Evolutionary conservation across 257 asterid species (phyloP).

Genomic region (Petunia secreta): DNA sequence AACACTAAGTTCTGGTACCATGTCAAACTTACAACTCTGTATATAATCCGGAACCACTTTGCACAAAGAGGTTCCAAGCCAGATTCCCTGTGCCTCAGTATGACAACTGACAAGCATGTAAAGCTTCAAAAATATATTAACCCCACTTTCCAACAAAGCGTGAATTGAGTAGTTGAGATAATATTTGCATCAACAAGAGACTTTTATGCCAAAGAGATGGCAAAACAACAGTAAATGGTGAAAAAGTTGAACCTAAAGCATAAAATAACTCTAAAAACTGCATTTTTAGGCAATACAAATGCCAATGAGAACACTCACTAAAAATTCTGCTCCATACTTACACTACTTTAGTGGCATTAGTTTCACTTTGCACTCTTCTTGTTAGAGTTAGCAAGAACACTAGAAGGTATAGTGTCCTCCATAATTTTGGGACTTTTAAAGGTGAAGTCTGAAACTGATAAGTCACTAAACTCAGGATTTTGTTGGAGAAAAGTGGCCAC

Average conservation of each 20-base stretch:
- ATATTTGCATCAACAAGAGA: background rate
- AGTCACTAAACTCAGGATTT: conserved; percentile 5
- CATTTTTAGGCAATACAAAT: background rate
- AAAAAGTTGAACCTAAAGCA: background rate
- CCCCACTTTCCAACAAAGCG: background rate
- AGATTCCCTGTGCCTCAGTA: background rate
- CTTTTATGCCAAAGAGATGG: background rate
- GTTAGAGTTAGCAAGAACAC: conserved; percentile 14
- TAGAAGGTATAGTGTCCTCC: conserved; percentile 26
- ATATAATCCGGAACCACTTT: background rate
- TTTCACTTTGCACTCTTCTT: background rate
- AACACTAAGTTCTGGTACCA: no score
- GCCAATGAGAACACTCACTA: background rate
- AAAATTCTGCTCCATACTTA: background rate
- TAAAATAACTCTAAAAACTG: background rate
- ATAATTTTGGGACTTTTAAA: conserved; percentile 28
- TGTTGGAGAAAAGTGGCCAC: conserved; percentile 24
- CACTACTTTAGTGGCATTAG: background rate
- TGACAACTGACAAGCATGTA: background rate
- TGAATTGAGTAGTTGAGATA: background rate
- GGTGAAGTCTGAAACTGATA: conserved; percentile 21
- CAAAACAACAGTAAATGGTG: background rate
- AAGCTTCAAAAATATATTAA: background rate
- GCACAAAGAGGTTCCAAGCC: background rate
- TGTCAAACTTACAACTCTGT: no score